Percentiles rank a stretch among this genome's conserved stretches.
phyloP scores from a whole-genome alignment of 2,329 filamentous ascomycete species.

The Penicillium glabrum region DNA sequence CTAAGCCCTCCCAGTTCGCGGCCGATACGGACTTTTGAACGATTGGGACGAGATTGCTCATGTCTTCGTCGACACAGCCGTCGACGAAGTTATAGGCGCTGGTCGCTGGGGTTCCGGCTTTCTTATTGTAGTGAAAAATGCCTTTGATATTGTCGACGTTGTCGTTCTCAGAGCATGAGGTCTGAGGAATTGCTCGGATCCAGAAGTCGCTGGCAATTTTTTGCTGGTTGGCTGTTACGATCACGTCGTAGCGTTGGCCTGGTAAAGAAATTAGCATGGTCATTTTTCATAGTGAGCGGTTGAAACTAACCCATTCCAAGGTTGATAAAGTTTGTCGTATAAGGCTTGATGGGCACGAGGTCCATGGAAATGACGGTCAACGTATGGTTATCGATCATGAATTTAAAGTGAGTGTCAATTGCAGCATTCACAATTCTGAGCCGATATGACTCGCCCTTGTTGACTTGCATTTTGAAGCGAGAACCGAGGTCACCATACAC shows the following conservation, averaged over 20 bases:
- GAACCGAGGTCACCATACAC: slow-evolving; percentile 26
- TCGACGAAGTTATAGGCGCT: slow-evolving; percentile 1
- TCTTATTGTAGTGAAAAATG: slow-evolving; percentile 44
- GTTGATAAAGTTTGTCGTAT: slow-evolving; percentile 47
- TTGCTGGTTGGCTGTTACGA: slow-evolving; percentile 30
- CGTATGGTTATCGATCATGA: slow-evolving; percentile 54
- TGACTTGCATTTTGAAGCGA: slow-evolving; percentile 51
- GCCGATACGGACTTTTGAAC: slow-evolving; percentile 11
- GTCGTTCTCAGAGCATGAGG: slow-evolving; percentile 41
- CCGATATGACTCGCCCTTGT: slow-evolving; percentile 31
- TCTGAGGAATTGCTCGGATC: slow-evolving; percentile 48
- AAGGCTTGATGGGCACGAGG: slow-evolving; percentile 59
- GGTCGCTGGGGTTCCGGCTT: slow-evolving; percentile 5
- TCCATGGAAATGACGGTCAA: slow-evolving; percentile 61
- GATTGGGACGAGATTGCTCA: slow-evolving; percentile 24
- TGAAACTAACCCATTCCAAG: slow-evolving; percentile 43
- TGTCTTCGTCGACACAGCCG: slow-evolving; percentile 28
- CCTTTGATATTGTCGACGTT: slow-evolving; percentile 48
- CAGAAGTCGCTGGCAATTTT: slow-evolving; percentile 27
- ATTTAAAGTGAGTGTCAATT: slow-evolving; percentile 33
- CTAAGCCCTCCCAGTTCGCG: slow-evolving; percentile 13
- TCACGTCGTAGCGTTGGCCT: slow-evolving; percentile 43
- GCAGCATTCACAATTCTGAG: slow-evolving; percentile 30
- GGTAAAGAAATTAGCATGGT: not conserved
- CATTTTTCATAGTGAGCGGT: not conserved